A percentile compares a stretch with the other conserved stretches of the same genome.
Evolutionary conservation across 1,284 basidiomycete species (phyloP).

Genomic region (Phellinidium pouzarii): DNA sequence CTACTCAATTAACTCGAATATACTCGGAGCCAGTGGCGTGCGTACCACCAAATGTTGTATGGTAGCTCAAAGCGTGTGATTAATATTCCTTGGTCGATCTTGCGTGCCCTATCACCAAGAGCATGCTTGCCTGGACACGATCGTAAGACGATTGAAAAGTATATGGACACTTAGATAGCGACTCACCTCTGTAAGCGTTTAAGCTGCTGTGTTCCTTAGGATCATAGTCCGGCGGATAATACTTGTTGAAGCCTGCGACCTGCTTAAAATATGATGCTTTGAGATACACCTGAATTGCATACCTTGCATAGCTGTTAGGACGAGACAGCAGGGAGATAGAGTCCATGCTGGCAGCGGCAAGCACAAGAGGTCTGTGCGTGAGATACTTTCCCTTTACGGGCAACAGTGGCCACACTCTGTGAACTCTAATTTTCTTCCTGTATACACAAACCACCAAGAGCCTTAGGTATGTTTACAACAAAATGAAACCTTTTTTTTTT

Average conservation of each 20-base stretch:
- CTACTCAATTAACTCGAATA: background rate
- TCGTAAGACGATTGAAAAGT: slow-evolving; percentile 24
- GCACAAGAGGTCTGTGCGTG: slow-evolving; percentile 7
- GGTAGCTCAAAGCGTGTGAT: slow-evolving; percentile 92
- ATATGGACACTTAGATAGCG: background rate
- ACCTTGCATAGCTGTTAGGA: slow-evolving; percentile 6
- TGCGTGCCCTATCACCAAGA: slow-evolving; percentile 84
- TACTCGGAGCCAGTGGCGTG: slow-evolving; percentile 13
- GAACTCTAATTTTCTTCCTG: slow-evolving; percentile 27
- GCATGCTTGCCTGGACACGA: slow-evolving; percentile 81
- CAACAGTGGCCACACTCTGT: slow-evolving; percentile 18
- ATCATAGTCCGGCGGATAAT: slow-evolving; percentile 92
- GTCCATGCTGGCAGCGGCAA: background rate
- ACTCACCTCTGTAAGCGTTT: slow-evolving; percentile 69
- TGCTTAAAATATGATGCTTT: background rate
- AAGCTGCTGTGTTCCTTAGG: slow-evolving; percentile 73
- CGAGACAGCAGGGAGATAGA: too few relatives aligned
- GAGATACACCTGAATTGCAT: background rate
- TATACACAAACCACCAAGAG: slow-evolving; percentile 10
- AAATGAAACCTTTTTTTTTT: background rate
- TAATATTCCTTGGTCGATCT: slow-evolving; percentile 89
- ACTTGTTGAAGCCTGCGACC: slow-evolving; percentile 76
- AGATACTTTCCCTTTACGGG: background rate
- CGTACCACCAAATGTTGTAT: slow-evolving; percentile 97
- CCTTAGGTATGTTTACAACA: slow-evolving; percentile 33